Evolutionary conservation across 768 basidiomycete species (phyloP), one percentile per base, ranked within the genome.

Genomic region (Termitomyces sp.): DNA sequence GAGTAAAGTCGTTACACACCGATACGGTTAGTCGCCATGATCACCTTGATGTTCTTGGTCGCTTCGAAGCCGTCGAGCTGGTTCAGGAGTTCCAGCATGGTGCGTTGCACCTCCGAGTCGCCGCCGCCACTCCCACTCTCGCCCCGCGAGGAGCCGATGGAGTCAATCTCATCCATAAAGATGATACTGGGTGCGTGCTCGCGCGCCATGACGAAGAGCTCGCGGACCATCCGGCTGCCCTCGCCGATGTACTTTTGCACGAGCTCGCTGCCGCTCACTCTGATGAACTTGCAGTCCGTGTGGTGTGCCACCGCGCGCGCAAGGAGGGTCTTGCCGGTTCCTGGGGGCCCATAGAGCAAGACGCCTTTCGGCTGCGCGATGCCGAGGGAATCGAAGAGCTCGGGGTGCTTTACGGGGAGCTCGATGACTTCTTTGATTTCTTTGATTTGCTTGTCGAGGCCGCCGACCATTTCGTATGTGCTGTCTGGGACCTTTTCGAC

Each of bases 161-260:
- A 94, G 74, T 98, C 96, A 62, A 98, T 98, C 75, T 98, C 96
- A 70, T 98, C 96, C 95, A 98, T 97, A 79, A 98, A 98, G 70
- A 98, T 97, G 75, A 98, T 97, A 72, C 90, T 91, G 36, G 96
- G 96, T 34, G 96, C 96, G 67, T 97, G 94, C 70, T 98, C 96
- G 60, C 94, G 75, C 3, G 96, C 96, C 96, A 97, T 98, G 59
- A 97, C 94, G 78, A 98, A 98, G 58, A 98, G 73, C 75, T 98
- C 96, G 53, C 96, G 83, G 37, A 98, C 95, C 95, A 97, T 98
- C 59, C 95, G 77, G 61, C 87, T 90, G 22, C 95, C 94, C 76
- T 98, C 96, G 48, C 96, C 96, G 64, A 98, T 97, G 67, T 98
- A 98, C 79, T 97, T 98, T 75, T 98, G 94, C 60, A 98, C 95